phyloP scores from a whole-genome alignment of 768 basidiomycete genomes.

The Panaeolus papilionaceus region DNA sequence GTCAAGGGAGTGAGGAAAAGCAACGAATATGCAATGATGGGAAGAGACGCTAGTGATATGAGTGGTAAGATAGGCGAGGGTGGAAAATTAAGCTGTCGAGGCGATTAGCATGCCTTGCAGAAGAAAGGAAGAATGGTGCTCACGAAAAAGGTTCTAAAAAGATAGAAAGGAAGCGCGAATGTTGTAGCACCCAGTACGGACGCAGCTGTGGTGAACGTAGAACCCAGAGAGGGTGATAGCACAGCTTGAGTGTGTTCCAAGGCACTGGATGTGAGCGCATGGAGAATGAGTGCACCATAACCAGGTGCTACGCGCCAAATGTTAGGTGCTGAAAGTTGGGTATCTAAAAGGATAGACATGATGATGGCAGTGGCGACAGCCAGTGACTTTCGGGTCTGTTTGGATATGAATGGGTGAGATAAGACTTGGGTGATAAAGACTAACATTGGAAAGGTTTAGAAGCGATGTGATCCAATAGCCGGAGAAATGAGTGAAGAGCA shows the following conservation, averaged over 20 bases:
- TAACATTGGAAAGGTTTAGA: constrained; percentile 53
- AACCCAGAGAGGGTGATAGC: constrained; percentile 62
- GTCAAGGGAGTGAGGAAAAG: constrained; percentile 66
- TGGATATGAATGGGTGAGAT: constrained; percentile 6
- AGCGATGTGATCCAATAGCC: constrained; percentile 67
- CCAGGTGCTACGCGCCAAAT: constrained; percentile 59
- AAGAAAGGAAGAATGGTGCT: constrained; percentile 28
- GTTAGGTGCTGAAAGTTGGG: constrained; percentile 45
- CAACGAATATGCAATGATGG: constrained; percentile 65
- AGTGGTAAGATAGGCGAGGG: constrained; percentile 61
- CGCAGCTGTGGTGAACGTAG: constrained; percentile 59
- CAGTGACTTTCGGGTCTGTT: constrained; percentile 57
- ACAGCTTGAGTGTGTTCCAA: constrained; percentile 67
- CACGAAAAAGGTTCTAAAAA: constrained; percentile 65
- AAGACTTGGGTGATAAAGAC: constrained; percentile 25
- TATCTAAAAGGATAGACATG: constrained; percentile 65
- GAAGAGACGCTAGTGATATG: constrained; percentile 61
- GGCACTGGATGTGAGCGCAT: constrained; percentile 64
- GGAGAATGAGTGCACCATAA: constrained; percentile 67
- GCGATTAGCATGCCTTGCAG: constrained; percentile 22
- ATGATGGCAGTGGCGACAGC: constrained; percentile 54
- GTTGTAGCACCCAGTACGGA: constrained; percentile 67
- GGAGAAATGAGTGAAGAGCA: constrained; percentile 74
- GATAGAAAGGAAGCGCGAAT: constrained; percentile 69
- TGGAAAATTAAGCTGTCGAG: constrained; percentile 53